Conservation (phyloP, 352 stramenopile genomes). For the Phytophthora multivora region DNA sequence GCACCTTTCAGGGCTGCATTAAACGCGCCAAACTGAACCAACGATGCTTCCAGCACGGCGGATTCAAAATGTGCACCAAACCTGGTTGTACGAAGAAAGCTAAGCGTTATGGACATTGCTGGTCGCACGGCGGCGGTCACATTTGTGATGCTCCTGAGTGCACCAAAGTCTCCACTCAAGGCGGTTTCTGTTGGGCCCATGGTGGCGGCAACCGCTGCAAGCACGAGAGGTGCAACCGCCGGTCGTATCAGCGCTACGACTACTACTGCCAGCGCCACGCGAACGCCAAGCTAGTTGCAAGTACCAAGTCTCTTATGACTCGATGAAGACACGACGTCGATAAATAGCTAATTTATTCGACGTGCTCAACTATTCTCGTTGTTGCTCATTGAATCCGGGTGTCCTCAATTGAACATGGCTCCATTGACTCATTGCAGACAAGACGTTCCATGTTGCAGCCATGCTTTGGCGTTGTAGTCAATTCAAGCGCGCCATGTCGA, state of each 20-base stretch:
- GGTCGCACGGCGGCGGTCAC: slow-evolving; percentile 68
- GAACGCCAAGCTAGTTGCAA: not conserved
- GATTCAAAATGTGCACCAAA: slow-evolving; percentile 67
- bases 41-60: slow-evolving; percentile 71
- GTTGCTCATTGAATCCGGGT: slow-evolving; percentile 5
- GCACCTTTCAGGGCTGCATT: slow-evolving; percentile 41
- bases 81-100: slow-evolving; percentile 63
- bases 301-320: slow-evolving; percentile 2
- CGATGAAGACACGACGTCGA: slow-evolving; percentile 2
- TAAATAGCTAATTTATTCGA: slow-evolving; percentile 21
- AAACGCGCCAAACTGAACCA: slow-evolving; percentile 71
- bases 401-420: slow-evolving; percentile 7
- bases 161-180: slow-evolving; percentile 64
- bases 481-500: not conserved
- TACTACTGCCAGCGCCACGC: slow-evolving; percentile 55
- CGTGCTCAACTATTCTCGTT: not conserved
- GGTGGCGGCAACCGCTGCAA: slow-evolving; percentile 65
- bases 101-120: slow-evolving; percentile 75
- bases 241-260: slow-evolving; percentile 62
- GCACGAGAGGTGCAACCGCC: slow-evolving; percentile 56
- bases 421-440: slow-evolving; percentile 11
- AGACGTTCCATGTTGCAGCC: slow-evolving; percentile 5
- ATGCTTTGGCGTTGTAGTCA: not conserved
- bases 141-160: slow-evolving; percentile 61
- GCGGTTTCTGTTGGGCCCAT: slow-evolving; percentile 72